Percentiles rank a stretch among this genome's conserved stretches.
Evolutionary conservation across 345 rosid species (phyloP).

Genomic region (Acer negundo): DNA sequence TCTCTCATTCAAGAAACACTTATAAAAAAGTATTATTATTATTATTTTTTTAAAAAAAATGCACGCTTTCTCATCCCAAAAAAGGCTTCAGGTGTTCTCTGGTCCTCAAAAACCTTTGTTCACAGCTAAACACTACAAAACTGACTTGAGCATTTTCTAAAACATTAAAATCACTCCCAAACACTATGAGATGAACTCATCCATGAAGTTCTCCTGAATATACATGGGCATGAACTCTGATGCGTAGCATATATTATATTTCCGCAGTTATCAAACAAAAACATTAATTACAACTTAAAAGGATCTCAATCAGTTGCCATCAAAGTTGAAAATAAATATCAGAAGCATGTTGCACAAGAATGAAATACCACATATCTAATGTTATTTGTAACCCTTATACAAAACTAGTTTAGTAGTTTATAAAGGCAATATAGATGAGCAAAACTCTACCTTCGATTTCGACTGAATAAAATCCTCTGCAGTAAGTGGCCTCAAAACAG

Average conservation of each 20-base stretch:
- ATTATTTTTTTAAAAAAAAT: no score
- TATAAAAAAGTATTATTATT: no score
- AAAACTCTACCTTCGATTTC: slow-evolving; percentile 72
- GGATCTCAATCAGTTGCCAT: background rate
- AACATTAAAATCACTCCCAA: background rate
- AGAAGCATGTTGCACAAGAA: background rate
- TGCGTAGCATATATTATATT: no score
- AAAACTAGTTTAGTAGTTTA: background rate
- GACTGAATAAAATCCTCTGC: slow-evolving; percentile 82
- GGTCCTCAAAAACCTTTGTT: no score
- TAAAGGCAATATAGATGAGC: background rate
- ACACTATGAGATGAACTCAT: background rate
- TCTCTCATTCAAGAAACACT: background rate
- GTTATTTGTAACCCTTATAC: background rate
- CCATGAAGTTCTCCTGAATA: background rate
- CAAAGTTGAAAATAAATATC: background rate
- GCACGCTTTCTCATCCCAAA: no score
- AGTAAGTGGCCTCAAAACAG: slow-evolving; percentile 58
- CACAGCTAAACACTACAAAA: background rate
- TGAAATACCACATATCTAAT: background rate
- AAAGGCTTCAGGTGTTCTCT: background rate
- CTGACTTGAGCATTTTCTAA: background rate
- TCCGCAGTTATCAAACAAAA: background rate
- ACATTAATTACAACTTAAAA: background rate
- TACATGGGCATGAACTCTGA: background rate